A percentile compares a stretch with the other conserved stretches of the same genome.
Evolutionary conservation across 2,329 filamentous ascomycete species (phyloP).

Genomic region (Truncatella angustata): DNA sequence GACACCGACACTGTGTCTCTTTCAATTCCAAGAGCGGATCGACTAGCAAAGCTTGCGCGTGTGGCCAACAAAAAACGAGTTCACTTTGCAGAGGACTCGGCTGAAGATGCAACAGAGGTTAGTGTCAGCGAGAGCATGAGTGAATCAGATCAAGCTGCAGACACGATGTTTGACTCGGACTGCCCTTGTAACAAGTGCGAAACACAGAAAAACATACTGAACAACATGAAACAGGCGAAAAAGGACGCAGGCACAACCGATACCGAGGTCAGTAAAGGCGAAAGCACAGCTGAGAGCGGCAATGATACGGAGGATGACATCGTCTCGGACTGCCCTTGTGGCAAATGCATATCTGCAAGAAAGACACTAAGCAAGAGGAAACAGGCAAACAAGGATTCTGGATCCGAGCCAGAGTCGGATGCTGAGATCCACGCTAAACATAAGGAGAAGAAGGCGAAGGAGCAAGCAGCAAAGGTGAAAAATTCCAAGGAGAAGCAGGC

Average conservation of each 20-base stretch:
- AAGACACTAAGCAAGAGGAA: conserved; percentile 21
- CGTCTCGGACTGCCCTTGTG: conserved; percentile 34
- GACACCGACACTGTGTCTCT: conserved; percentile 46
- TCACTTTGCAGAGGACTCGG: conserved; percentile 30
- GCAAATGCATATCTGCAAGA: conserved; percentile 26
- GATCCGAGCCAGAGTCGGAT: conserved; percentile 1
- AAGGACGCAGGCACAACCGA: conserved; percentile 15
- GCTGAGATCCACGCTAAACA: conserved; percentile 9
- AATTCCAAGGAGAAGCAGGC: conserved; percentile 18
- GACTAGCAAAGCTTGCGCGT: conserved; percentile 17
- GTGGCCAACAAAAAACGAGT: conserved; percentile 14
- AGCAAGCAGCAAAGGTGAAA: conserved; percentile 6
- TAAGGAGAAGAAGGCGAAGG: conserved; percentile 23
- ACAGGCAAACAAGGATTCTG: conserved; percentile 3
- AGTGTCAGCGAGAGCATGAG: neutral
- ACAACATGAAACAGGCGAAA: conserved; percentile 37
- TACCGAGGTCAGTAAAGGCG: conserved; percentile 17
- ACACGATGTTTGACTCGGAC: conserved; percentile 12
- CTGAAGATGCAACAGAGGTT: conserved; percentile 13
- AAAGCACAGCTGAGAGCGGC: conserved; percentile 16
- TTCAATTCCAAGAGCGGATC: conserved; percentile 42
- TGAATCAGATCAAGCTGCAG: conserved; percentile 10
- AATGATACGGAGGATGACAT: conserved; percentile 25
- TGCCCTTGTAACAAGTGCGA: neutral
- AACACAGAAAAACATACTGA: neutral